Evolutionary conservation across 2,329 filamentous ascomycete genomes (phyloP).

Genomic region (Exophiala oligosperma): DNA sequence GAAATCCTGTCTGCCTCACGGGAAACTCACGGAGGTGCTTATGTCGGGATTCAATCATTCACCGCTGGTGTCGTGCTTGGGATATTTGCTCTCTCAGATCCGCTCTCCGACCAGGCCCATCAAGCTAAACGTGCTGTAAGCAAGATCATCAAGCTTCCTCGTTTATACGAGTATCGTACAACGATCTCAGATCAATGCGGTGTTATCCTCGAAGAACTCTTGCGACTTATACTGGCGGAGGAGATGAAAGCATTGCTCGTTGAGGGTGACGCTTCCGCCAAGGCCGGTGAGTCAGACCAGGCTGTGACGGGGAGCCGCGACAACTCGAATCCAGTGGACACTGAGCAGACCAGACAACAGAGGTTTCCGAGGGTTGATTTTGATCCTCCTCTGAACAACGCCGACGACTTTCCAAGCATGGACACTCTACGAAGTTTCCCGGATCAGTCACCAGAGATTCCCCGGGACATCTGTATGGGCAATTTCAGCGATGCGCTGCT

Average conservation of each 20-base stretch:
- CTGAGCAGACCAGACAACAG: not conserved
- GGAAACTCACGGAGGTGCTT: slow-evolving; percentile 45
- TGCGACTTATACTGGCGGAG: slow-evolving; percentile 18
- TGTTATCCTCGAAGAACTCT: slow-evolving; percentile 20
- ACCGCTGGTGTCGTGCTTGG: slow-evolving; percentile 48
- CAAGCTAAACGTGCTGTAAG: slow-evolving; percentile 43
- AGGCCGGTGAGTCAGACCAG: not conserved
- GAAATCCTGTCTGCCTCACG: slow-evolving; percentile 40
- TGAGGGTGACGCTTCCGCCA: slow-evolving; percentile 1
- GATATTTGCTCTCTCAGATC: slow-evolving; percentile 45
- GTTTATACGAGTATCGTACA: slow-evolving; percentile 16
- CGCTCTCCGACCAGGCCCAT: slow-evolving; percentile 44
- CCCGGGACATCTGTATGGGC: slow-evolving; percentile 13
- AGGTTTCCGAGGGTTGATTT: not conserved
- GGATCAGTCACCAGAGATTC: slow-evolving; percentile 5
- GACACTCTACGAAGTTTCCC: slow-evolving; percentile 1
- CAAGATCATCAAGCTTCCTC: slow-evolving; percentile 21
- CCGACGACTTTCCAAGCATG: not conserved
- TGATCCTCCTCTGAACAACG: not conserved
- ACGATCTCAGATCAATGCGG: slow-evolving; percentile 22
- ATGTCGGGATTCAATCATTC: slow-evolving; percentile 48
- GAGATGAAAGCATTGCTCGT: slow-evolving; percentile 21
- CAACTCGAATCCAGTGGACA: no score
- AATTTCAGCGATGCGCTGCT: slow-evolving; percentile 24
- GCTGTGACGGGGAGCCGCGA: not conserved